Conservation (phyloP, 2,329 filamentous ascomycete species). For the Diaporthe sp. region DNA sequence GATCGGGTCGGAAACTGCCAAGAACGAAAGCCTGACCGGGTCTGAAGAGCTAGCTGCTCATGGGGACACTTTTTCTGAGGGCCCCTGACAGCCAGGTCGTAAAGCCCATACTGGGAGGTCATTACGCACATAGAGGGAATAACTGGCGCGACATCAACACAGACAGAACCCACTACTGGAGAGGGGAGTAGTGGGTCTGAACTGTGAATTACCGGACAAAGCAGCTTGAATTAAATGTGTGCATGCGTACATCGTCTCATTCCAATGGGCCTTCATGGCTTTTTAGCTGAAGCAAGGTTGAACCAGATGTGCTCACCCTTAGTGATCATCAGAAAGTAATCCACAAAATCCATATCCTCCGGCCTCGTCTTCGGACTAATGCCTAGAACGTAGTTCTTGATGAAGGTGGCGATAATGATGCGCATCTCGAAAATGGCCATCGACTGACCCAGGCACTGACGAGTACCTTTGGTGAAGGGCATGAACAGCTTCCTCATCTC, state of each 20-base stretch:
- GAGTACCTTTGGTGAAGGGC: slow-evolving; percentile 18
- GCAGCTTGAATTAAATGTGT: background rate
- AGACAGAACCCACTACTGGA: no score
- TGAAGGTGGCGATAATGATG: slow-evolving; percentile 1
- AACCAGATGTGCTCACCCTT: slow-evolving; percentile 12
- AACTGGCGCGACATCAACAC: no score
- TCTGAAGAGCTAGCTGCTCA: no score
- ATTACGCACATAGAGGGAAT: no score
- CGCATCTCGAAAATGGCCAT: slow-evolving; percentile 14
- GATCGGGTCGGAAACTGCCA: no score
- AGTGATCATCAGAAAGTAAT: background rate
- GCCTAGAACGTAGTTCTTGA: background rate
- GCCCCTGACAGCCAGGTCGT: no score
- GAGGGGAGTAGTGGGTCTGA: no score
- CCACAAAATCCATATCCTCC: slow-evolving; percentile 1
- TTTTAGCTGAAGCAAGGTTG: background rate
- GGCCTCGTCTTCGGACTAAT: background rate
- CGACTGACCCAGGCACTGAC: slow-evolving; percentile 7
- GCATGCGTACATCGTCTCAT: background rate
- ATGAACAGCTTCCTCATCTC: slow-evolving; percentile 15
- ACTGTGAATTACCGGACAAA: no score
- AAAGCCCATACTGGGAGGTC: no score
- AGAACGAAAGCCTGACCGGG: no score
- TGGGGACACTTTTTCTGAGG: no score
- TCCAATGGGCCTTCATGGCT: background rate